These are phyloP conservation scores for Solanum clarkiae DNA, from an alignment of 257 asterid species.

Conservation along the genomic window DNA sequence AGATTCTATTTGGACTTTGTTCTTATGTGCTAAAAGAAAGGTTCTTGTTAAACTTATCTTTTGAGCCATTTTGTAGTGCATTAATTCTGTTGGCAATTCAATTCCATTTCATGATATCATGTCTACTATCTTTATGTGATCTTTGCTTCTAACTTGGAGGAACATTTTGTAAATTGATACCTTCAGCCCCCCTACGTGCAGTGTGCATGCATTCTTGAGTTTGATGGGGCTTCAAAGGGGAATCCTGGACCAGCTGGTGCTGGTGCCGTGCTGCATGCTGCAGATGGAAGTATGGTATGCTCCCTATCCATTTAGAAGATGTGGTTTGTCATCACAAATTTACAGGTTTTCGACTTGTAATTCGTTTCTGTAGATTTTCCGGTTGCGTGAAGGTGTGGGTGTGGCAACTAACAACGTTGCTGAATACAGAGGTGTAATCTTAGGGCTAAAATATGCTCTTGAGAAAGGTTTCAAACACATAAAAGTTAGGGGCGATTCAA, in stretches of 20 bases:
- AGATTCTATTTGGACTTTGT: not conserved
- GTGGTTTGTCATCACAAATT: not conserved
- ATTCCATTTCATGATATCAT: not conserved
- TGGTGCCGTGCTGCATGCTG: conserved; percentile 74
- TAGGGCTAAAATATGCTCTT: conserved; percentile 84
- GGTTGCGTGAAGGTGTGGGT: conserved; percentile 93
- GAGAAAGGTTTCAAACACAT: conserved; percentile 76
- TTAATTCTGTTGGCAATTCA: not conserved
- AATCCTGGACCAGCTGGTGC: conserved; percentile 98
- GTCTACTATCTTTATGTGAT: not conserved
- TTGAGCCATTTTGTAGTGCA: not conserved
- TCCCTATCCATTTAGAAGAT: not conserved
- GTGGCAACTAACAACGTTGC: conserved; percentile 91
- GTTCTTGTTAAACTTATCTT: not conserved
- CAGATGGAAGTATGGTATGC: conserved; percentile 82
- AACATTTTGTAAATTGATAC: not conserved
- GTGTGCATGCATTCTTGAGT: conserved; percentile 75
- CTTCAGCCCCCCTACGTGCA: conserved; percentile 25
- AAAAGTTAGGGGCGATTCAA: conserved; percentile 89
- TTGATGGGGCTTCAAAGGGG: conserved; percentile 97
- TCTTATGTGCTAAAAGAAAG: not conserved
- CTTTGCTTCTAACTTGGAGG: not conserved
- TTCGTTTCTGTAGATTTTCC: conserved; percentile 40
- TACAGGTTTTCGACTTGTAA: not conserved
- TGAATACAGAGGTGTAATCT: conserved; percentile 77